Evolutionary conservation across 179 eudicot species (phyloP), one percentile per base, ranked within the genome.

Genomic region (Nepenthes alata): DNA sequence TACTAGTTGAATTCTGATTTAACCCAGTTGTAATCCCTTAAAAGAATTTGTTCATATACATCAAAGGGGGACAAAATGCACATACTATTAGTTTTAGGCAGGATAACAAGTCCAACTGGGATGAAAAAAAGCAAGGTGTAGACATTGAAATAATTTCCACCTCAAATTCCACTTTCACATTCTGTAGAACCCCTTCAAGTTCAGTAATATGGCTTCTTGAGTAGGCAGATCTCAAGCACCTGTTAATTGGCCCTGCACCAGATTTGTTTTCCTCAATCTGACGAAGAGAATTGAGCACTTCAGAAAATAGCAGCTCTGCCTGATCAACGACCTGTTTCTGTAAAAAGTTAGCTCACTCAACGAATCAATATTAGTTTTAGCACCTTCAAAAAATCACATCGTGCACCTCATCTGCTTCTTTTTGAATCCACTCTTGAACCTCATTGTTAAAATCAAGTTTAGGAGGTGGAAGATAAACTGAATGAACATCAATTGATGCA

Each of bases 401-500:
- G 48, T 37, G 52, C 57, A 91, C 99, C 99, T 95, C 95, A 60
- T 84, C 75, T 64, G 80, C 76, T 79, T 95, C 99, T 65, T 77
- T 77, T 74, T 82, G 80, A 66, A 87, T 78, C 99, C 99, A 94
- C 47, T 80, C 91, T 70, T 84, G 96, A 68, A 64, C 68, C 69
- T 81, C 89, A 60, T 75, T 80, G 66, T 69, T 84, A 78, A 94
- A 94, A 68, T 90, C 91, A 60, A 94, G 86, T 77, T 81, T 84
- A 12, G 77, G 51, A 11, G 99, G 99, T 65, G 99, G 99, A 54
- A 91, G 89, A 75, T 77, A 84, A 37, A 88, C 99, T 12, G 99
- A 87, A 71, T 79, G 91, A 70, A 95, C 95, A 67, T 95, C 89
- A 66, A 88, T 95, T 57, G 99, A 83, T 57, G 99, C 97, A 81